Base-by-base conservation (phyloP, 139 green algal species). In the Chloropicon primus region DNA sequence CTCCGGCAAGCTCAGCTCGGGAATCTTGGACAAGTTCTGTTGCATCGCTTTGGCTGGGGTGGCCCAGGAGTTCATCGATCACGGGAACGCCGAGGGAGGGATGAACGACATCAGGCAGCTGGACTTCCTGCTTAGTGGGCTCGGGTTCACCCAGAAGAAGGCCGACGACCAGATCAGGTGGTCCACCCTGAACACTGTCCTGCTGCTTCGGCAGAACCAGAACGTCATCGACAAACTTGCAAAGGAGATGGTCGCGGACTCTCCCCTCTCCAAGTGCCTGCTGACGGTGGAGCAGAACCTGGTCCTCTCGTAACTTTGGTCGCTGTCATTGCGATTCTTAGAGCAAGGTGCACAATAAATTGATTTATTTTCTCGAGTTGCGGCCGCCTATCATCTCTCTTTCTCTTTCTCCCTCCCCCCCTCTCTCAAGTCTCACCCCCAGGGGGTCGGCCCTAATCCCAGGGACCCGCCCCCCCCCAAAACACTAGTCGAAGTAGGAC, bases 21-120 rank as follows among this genome's bases (percentile, higher is more conserved):
- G 27, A 53, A 90, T 75, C 26, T 78, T 98, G 28, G 91, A 96
- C 80, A 74, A 72, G 0, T 96, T 90, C 83, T 85, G 81, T 2
- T 97, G 92, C 76, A 87, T 97, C 25, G 93, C 93, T 2, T 85
- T 98, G 71, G 92, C 94, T 73, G 91, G 91, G 1, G 84, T 96
- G 2, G 41, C 10, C 10, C 41, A 62, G 0, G 95, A 98, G 87
- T 97, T 94, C 81, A 62, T 98, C 22, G 76, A 80, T 0, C 98
- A 90, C 80, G 94, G 87, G 2, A 78, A 86, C 21, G 90, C 94
- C 1, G 95, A 99, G 82, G 95, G 95, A 1, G 95, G 95, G 0
- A 24, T 96, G 28, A 86, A 86, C 0, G 95, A 99, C 76, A 85
- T 99, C 25, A 80, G 84, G 53, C 92, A 97, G 87, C 87, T 99